Conservation (phyloP, 2,329 filamentous ascomycete species). For the Botryosphaeria agaves region DNA sequence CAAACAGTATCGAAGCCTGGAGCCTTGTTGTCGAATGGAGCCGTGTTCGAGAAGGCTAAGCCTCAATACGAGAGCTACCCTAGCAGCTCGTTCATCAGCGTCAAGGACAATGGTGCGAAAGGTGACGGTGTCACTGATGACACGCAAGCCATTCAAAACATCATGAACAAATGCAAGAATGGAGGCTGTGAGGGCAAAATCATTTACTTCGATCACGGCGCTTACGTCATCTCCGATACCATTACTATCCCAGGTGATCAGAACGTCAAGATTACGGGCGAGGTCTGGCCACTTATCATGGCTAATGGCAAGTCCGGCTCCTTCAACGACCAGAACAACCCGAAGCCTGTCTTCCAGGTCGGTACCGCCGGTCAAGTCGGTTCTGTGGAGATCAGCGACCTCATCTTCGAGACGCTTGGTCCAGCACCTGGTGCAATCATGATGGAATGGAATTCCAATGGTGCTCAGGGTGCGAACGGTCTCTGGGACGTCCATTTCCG, state of each 20-base stretch:
- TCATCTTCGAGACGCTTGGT: slow-evolving; percentile 72
- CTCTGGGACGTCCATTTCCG: slow-evolving; percentile 97
- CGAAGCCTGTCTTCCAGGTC: slow-evolving; percentile 71
- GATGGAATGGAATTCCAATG: slow-evolving; percentile 76
- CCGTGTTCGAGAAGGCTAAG: slow-evolving; percentile 68
- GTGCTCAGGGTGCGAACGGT: slow-evolving; percentile 50
- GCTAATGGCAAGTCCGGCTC: slow-evolving; percentile 50
- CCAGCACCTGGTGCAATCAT: slow-evolving; percentile 75
- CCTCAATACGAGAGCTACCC: slow-evolving; percentile 65
- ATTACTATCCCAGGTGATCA: slow-evolving; percentile 40
- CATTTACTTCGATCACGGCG: slow-evolving; percentile 47
- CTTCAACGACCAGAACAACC: slow-evolving; percentile 60
- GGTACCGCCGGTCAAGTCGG: slow-evolving; percentile 63
- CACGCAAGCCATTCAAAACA: slow-evolving; percentile 63
- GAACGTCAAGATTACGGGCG: slow-evolving; percentile 74
- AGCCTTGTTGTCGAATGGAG: slow-evolving; percentile 46
- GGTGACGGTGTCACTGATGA: slow-evolving; percentile 83
- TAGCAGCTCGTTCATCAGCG: slow-evolving; percentile 58
- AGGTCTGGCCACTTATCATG: slow-evolving; percentile 83
- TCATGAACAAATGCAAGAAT: too few species aligned
- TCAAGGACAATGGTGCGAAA: slow-evolving; percentile 67
- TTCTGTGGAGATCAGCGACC: slow-evolving; percentile 70
- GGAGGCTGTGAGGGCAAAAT: too few species aligned
- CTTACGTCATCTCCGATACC: slow-evolving; percentile 43
- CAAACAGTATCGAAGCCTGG: slow-evolving; percentile 42